phyloP scores from a whole-genome alignment of 768 basidiomycete genomes.

The Pseudohyphozyma bogoriensis region DNA sequence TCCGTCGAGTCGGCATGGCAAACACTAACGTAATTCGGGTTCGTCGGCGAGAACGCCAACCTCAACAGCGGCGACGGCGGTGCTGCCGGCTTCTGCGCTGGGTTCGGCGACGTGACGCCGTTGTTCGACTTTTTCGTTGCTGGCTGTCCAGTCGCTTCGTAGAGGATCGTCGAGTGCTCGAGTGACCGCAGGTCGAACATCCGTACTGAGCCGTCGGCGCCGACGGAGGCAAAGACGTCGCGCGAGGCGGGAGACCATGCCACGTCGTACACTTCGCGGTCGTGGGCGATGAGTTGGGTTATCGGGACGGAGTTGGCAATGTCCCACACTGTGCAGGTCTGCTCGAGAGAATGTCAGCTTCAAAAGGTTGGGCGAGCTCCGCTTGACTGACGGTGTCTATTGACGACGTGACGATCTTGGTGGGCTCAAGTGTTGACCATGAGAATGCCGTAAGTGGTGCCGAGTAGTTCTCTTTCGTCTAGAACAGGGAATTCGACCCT shows the following conservation, averaged over 20 bases:
- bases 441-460: constrained; percentile 95
- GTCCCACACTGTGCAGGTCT: constrained; percentile 91
- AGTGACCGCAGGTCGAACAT: constrained; percentile 93
- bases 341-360: background rate
- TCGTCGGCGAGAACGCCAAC: constrained; percentile 80
- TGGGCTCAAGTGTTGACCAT: constrained; percentile 89
- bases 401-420: constrained; percentile 87
- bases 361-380: background rate
- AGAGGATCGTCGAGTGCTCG: constrained; percentile 96
- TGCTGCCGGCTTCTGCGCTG: constrained; percentile 39
- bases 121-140: background rate
- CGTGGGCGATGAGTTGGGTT: constrained; percentile 86
- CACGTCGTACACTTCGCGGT: constrained; percentile 91
- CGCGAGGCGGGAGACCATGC: constrained; percentile 88
- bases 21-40: constrained; percentile 91
- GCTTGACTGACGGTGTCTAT: constrained; percentile 59
- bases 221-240: constrained; percentile 96
- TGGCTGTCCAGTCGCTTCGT: constrained; percentile 49
- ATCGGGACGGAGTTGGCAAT: constrained; percentile 85
- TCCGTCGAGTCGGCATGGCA: constrained; percentile 88
- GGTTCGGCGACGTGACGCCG: background rate
- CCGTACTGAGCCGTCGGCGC: constrained; percentile 89
- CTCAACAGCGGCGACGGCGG: constrained; percentile 62
- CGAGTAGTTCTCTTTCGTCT: constrained; percentile 84
- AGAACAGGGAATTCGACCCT: constrained; percentile 34